phyloP scores from a whole-genome alignment of 1,284 basidiomycete genomes.

The Puccinia coronata region DNA sequence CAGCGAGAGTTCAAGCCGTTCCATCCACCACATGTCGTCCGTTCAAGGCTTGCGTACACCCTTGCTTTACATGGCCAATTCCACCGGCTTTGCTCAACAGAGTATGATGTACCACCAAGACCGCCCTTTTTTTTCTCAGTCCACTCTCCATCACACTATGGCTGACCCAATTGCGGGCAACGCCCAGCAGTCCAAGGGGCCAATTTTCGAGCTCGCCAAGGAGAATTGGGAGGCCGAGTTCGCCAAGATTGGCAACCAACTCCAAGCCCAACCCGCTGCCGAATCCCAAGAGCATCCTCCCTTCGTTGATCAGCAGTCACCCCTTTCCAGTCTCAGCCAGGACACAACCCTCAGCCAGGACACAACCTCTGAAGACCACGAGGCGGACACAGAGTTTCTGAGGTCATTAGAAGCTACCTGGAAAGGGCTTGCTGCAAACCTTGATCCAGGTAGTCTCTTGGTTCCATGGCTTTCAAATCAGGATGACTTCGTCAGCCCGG shows the following conservation, averaged over 20 bases:
- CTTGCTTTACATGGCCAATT: neutral
- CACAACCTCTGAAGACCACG: conserved; percentile 57
- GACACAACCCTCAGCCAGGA: no score
- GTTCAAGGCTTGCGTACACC: neutral
- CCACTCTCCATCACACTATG: neutral
- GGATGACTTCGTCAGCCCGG: conserved; percentile 54
- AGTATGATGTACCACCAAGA: conserved; percentile 1
- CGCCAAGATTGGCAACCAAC: conserved; percentile 42
- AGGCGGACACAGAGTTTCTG: conserved; percentile 60
- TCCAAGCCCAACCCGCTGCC: neutral
- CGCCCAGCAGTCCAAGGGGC: conserved; percentile 53
- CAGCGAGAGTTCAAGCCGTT: conserved; percentile 9
- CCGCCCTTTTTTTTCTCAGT: neutral
- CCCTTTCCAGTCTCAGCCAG: neutral
- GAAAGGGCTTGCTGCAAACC: conserved; percentile 53
- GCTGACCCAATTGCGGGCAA: conserved; percentile 27
- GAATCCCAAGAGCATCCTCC: conserved; percentile 2
- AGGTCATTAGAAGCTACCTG: conserved; percentile 57
- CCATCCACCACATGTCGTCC: neutral
- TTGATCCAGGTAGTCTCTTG: conserved; percentile 64
- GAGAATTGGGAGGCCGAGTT: conserved; percentile 52
- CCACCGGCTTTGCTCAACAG: conserved; percentile 6
- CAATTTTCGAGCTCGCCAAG: conserved; percentile 57
- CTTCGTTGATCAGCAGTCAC: conserved; percentile 18
- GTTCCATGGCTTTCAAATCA: conserved; percentile 67